Evolutionary conservation across 768 basidiomycete species (phyloP), one percentile per base, ranked within the genome.

Genomic region (Lyophyllum shimeji): DNA sequence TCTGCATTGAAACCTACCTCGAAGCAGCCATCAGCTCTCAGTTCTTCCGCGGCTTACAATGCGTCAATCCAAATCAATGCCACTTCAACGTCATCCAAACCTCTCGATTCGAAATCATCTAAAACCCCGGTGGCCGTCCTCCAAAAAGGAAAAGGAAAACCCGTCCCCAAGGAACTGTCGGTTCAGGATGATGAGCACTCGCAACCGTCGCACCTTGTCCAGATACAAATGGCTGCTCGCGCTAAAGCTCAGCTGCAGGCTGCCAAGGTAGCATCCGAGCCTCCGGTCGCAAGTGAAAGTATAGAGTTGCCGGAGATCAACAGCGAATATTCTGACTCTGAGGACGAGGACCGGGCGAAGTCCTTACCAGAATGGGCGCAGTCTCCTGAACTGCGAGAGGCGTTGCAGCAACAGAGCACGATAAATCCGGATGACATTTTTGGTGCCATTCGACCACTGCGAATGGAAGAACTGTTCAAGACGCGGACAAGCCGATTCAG

Each of bases 271-370:
- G 67, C 72, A 34, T 65, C 67, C 1, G 70, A 73, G 37, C 80
- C 83, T 9, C 67, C 74, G 2, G 69, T 87, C 53, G 72, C 85
- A 17, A 90, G 86, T 67, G 90, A 94, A 75, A 85, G 80, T 66
- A 92, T 95, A 63, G 94, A 95, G 64, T 77, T 99, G 17, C 95
- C 96, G 0, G 96, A 98, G 45, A 94, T 97, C 66, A 89, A 94
- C 64, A 94, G 91, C 73, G 96, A 98, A 65, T 98, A 98, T 71
- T 97, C 95, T 5, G 92, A 95, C 71, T 97, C 95, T 4, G 96
- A 94, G 44, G 93, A 95, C 61, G 94, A 95, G 68, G 85, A 87
- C 61, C 83, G 88, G 18, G 79, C 81, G 40, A 78, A 82, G 60
- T 85, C 84, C n/a, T 87, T 85, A 61, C 92, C 93, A 1, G 77